Evolutionary conservation across 352 stramenopile genomes (phyloP).

Genomic region (Globisporangium orthogonon): DNA sequence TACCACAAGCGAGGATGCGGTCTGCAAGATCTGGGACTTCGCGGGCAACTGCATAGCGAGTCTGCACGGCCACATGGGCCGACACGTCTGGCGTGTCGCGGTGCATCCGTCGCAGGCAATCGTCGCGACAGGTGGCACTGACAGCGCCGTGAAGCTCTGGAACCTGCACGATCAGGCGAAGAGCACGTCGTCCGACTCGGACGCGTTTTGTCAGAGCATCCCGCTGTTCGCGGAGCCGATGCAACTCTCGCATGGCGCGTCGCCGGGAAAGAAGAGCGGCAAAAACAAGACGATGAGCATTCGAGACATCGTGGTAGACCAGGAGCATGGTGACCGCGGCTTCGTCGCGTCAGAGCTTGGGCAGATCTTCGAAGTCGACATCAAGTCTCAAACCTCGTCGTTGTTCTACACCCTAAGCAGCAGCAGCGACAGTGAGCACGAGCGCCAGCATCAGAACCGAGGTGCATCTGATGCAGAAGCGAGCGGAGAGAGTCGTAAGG

Average conservation of each 20-base stretch:
- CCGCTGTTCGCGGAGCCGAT: constrained; percentile 6
- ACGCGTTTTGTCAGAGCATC: constrained; percentile 12
- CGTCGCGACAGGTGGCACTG: constrained; percentile 68
- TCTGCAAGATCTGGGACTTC: constrained; percentile 69
- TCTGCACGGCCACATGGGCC: constrained; percentile 66
- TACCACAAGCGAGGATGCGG: constrained; percentile 72
- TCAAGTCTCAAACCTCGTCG: constrained; percentile 23
- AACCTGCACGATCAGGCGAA: constrained; percentile 48
- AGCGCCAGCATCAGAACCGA: neutral
- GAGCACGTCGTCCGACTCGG: constrained; percentile 21
- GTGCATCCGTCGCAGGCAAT: constrained; percentile 39
- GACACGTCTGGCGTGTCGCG: constrained; percentile 71
- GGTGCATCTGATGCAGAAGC: neutral
- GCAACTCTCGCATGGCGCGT: neutral
- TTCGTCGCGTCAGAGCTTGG: constrained; percentile 67
- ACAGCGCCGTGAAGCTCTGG: constrained; percentile 80
- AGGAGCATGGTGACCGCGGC: constrained; percentile 18
- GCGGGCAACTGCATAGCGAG: constrained; percentile 60
- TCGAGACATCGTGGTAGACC: constrained; percentile 41
- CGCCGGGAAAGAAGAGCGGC: constrained; percentile 17
- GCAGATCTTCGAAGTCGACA: constrained; percentile 37
- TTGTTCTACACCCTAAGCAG: constrained; percentile 23
- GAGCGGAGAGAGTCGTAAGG: neutral
- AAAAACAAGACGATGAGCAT: constrained; percentile 28
- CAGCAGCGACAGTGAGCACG: neutral